Base-by-base conservation (phyloP, 805 yeast genomes). In the Ogataea nonfermentans region DNA sequence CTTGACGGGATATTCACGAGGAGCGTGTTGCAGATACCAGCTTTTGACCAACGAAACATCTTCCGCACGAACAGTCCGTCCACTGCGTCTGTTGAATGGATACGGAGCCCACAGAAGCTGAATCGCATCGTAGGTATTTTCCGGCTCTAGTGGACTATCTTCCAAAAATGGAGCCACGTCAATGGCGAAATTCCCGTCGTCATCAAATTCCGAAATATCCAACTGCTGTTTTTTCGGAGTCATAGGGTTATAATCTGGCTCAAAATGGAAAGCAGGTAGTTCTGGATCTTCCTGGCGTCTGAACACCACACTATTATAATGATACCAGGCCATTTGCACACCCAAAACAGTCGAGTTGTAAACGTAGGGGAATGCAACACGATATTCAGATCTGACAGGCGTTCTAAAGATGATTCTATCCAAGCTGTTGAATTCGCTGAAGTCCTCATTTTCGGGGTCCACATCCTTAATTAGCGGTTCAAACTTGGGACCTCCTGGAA, bases 401-500 rank as follows among this genome's bases (percentile, higher is more conserved):
- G 67, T 67, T 44, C 99, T 72, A 63, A 86, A 83, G 15, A 93
- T 88, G 16, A 89, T 79, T 56, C 96, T 68, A 55, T 90, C 96
- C 27, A 91, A 74, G 7, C 95, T 77, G 53, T 90, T 90, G 65
- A 93, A 90, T 59, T 91, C 98, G 39, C 85, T 87, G 61, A 74
- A 84, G 57, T 90, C 97, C 44, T 84, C 91, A 19, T 61, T 59
- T 32, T 79, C 84, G 19, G 73, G 71, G 49, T 79, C 79, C 26
- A 70, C 66, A 37, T 82, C 85, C 44, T 81, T 79, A 63, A 71
- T 78, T 11, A 90, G 63, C 0, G 95, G 95, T 63, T 90, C 98
- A 62, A 89, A 93, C 57, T 84, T 86, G 9, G 99, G 98, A 0
- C 99, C 99, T 9, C 96, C 96, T 0, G 97, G 96, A 24, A 93